phyloP scores from a whole-genome alignment of 345 rosid genomes.

The Hibiscus syriacus region DNA sequence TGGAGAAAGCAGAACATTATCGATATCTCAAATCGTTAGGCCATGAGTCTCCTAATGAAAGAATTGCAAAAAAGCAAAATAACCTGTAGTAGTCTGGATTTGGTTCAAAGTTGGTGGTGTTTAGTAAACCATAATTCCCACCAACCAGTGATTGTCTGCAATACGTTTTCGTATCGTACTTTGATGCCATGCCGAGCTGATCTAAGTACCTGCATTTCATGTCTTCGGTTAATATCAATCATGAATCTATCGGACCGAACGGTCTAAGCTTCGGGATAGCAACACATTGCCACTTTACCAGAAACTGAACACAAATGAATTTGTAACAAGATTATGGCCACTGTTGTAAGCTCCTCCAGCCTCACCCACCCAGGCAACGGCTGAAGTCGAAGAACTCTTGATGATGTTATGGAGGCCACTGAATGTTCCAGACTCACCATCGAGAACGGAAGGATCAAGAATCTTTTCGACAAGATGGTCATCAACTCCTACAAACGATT shows the following conservation, averaged over 20 bases:
- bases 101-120: constrained; percentile 68
- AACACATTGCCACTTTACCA: constrained; percentile 40
- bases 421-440: constrained; percentile 46
- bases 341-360: constrained; percentile 97
- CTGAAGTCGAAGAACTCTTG: constrained; percentile 45
- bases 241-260: constrained; percentile 11
- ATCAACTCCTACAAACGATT: constrained; percentile 49
- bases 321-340: constrained; percentile 65
- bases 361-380: constrained; percentile 88
- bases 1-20: constrained; percentile 12
- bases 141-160: constrained; percentile 90
- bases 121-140: constrained; percentile 79
- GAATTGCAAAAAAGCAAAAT: neutral
- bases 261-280: neutral
- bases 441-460: constrained; percentile 64
- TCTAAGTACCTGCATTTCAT: constrained; percentile 68
- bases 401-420: constrained; percentile 41
- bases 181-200: constrained; percentile 76
- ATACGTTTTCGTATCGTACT: constrained; percentile 67
- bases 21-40: neutral
- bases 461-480: constrained; percentile 54
- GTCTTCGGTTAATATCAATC: neutral
- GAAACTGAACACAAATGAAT: constrained; percentile 87
- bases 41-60: neutral
- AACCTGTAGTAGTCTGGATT: constrained; percentile 95